Base-by-base conservation (phyloP, 495 filamentous ascomycete species). In the Penicillium verhagenii region DNA sequence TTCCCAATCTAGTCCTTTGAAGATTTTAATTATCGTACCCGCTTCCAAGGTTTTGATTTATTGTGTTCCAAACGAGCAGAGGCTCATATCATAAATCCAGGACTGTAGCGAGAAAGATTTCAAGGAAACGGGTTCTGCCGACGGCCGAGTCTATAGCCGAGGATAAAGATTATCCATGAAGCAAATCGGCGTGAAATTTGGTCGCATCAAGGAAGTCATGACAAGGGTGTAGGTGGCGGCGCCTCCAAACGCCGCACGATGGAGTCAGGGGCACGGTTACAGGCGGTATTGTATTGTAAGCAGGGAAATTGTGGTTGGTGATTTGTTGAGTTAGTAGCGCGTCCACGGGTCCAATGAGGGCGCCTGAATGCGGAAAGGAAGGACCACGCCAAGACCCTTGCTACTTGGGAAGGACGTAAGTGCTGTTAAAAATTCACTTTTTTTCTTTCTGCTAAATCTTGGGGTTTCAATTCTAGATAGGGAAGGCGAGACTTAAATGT, bases 341-440 rank as follows among this genome's bases (percentile, higher is more conserved):
- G 39, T 43, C 39, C 39, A 47, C 9, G 44, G 44, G 23, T 47
- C 23, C 44, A 47, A 29, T 29, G 24, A 47, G 39, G 21, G 9
- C 23, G 14, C n/a, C 44, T 29, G 44, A 47, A 47, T 47, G 44
- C 44, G 44, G 44, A 47, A 47, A 24, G 44, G 44, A 47, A 28
- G 13, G 44, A 23, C 44, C 14, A 25, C 19, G 44, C 44, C 44
- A 47, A 47, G 44, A 47, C 44, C 21, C n/a, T 39, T n/a, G n/a
- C n/a, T n/a, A n/a, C n/a, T n/a, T 39, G 13, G 37, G 3, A 43
- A 4, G 39, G n/a, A 16, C 11, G 10, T 11, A 5, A 35, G 44
- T 47, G 44, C 23, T n/a, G n/a, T n/a, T n/a, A n/a, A 47, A 29
- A 7, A 28, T 43, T 42, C n/a, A 6, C 18, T 20, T 21, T 21